Percentiles rank a stretch among this genome's conserved stretches.
phyloP scores from a whole-genome alignment of 768 basidiomycete species.

The Podaxis sp. region DNA sequence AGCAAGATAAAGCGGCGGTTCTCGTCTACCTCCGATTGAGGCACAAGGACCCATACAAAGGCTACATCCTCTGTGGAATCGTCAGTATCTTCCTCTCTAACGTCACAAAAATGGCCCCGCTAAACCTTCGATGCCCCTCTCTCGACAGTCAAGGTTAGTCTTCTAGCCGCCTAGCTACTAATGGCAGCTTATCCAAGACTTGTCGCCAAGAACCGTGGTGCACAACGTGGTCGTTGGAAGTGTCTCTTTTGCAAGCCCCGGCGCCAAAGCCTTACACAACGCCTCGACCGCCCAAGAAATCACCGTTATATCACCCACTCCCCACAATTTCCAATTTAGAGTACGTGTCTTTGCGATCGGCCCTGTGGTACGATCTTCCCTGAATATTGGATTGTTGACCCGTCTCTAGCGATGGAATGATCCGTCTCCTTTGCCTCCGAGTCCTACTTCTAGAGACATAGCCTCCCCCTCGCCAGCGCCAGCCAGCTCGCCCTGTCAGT shows the following conservation, averaged over 20 bases:
- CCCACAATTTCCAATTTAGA: conserved; percentile 52
- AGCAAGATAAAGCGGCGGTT: conserved; percentile 76
- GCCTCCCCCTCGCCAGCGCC: conserved; percentile 29
- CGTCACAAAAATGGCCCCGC: conserved; percentile 4
- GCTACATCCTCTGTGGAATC: conserved; percentile 72
- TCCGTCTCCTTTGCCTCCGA: conserved; percentile 61
- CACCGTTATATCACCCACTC: conserved; percentile 64
- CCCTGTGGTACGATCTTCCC: background rate
- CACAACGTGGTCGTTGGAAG: conserved; percentile 76
- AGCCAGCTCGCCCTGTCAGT: conserved; percentile 19
- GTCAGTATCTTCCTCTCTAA: conserved; percentile 42
- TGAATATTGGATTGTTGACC: conserved; percentile 5
- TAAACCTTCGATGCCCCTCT: conserved; percentile 13
- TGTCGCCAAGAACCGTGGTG: conserved; percentile 55
- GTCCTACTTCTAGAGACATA: conserved; percentile 34
- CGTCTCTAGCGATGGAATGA: conserved; percentile 63
- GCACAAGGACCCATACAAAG: conserved; percentile 78
- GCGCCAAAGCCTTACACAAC: conserved; percentile 75
- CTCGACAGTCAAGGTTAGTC: conserved; percentile 20
- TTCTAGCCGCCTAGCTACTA: conserved; percentile 15
- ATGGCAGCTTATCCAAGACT: background rate
- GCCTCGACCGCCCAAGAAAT: conserved; percentile 84
- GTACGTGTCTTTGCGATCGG: conserved; percentile 30
- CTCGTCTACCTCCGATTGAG: conserved; percentile 76
- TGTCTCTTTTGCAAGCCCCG: conserved; percentile 75